Evolutionary conservation across 306 rosid species (phyloP), one percentile per base, ranked within the genome.

Genomic region (Gillenia trifoliata): DNA sequence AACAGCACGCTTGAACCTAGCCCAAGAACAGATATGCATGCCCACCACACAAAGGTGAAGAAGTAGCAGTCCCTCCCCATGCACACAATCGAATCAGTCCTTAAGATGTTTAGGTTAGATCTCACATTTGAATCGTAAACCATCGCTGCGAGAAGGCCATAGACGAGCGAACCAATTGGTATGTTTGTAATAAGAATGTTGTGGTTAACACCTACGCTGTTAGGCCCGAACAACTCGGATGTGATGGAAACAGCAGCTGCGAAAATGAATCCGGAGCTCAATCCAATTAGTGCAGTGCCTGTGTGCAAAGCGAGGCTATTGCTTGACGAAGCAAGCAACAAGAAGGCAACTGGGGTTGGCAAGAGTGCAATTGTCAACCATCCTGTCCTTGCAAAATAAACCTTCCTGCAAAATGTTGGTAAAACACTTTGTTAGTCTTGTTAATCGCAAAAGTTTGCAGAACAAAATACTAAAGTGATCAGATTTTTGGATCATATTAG

Each of bases 241-340:
- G 99, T 95, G 19, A 95, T 71, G 3, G 99, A 93, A 54, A 95
- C 98, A 1, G 99, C 98, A 1, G 98, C 99, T 0, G 99, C 96
- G 60, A 95, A 95, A 75, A 95, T 92, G 86, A 92, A 95, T 5
- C 99, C 99, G 0, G 98, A 92, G 72, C 99, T 95, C 77, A 92
- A 56, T 63, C 98, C 99, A 8, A 95, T 78, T 11, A 95, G 85
- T 7, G 93, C 93, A 4, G 98, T 90, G 77, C 99, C 96, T 19
- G 63, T 29, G 6, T 85, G 79, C 20, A 95, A 74, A 6, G 93
- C 84, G 8, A 23, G 9, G 11, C 28, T 64, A 49, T 87, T 75
- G 50, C 83, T 86, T 75, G 96, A 85, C 20, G 84, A 34, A 29
- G 98, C 93, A 16, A 95, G 93, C 67, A 92, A 7, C 73, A 89